Evolutionary conservation across 345 rosid species (phyloP), one percentile per base, ranked within the genome.

Genomic region (Sonneratia caseolaris): DNA sequence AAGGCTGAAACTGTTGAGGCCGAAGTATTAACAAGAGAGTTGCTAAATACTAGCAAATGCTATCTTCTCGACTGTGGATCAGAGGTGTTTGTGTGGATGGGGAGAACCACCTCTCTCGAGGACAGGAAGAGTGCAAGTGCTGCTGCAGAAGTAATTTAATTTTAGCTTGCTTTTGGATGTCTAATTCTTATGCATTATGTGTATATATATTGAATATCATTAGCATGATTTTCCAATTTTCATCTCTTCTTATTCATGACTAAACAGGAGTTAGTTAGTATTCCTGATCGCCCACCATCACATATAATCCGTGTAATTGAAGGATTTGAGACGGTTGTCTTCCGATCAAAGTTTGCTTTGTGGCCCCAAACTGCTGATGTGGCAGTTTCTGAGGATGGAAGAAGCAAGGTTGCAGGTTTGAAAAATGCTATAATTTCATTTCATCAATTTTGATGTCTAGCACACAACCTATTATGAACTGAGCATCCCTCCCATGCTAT

Each of bases 361-460:
- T 96, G 99, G 99, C 97, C 98, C 16, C 78, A 81, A 78, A 74
- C 83, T 47, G 76, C 81, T 79, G 81, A 83, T 47, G 87, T 76
- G 70, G 74, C 96, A 37, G 95, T 91, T 49, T 84, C 98, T 6
- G 93, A 87, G 83, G 98, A 92, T 80, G 99, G 99, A 74, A 87
- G 96, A 82, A 97, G 99, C 85, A 92, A 92, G 83, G 98, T 96
- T 75, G 99, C 99, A 75, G 98, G 99, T 96, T 47, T 68, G 82
- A 80, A 68, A 43, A 37, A 48, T 53, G n/a, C 22, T 53, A 62
- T 35, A 15, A 0, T 13, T 27, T 32, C 10, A 13, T 0, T 62
- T 62, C 66, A 7, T 57, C 12, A 35, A 27, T 35, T 27, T 24
- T 32, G 15, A 62, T 15, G 32, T 27, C 13, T 32, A 62, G 38